Evolutionary conservation across 1,284 basidiomycete species (phyloP).

Genomic region (Phlebopus sp.): DNA sequence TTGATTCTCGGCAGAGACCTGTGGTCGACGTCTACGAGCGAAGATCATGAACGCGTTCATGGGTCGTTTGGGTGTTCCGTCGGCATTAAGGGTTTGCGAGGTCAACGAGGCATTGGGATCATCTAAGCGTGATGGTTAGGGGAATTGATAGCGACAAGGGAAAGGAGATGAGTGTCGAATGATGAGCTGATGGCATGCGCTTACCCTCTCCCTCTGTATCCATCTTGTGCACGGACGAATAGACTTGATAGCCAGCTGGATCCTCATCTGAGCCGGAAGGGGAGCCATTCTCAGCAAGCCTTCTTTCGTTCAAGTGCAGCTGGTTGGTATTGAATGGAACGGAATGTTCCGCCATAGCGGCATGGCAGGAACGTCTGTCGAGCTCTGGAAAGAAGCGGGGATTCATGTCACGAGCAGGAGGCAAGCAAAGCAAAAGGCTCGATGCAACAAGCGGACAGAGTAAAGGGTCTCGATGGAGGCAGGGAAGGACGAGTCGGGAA

Average conservation of each 20-base stretch:
- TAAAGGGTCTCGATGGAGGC: too few species aligned
- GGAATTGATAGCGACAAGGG: too few species aligned
- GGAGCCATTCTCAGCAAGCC: constrained; percentile 42
- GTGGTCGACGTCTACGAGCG: constrained; percentile 73
- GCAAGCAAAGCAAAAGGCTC: constrained; percentile 1
- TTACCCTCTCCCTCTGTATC: constrained; percentile 45
- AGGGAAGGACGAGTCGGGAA: too few species aligned
- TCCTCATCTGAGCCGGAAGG: constrained; percentile 52
- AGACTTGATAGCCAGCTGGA: constrained; percentile 18
- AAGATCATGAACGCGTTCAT: constrained; percentile 93
- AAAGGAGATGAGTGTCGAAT: constrained; percentile 1
- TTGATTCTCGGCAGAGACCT: constrained; percentile 78
- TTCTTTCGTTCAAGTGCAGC: constrained; percentile 14
- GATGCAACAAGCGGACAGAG: not conserved
- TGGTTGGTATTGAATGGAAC: constrained; percentile 16
- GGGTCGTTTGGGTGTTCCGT: constrained; percentile 80
- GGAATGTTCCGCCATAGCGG: constrained; percentile 27
- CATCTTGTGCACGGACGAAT: constrained; percentile 37
- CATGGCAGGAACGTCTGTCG: constrained; percentile 10
- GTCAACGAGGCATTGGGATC: constrained; percentile 57
- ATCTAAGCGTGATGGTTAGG: constrained; percentile 29
- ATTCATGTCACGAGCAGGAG: constrained; percentile 21
- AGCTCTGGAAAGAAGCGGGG: constrained; percentile 23
- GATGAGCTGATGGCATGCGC: constrained; percentile 18
- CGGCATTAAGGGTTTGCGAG: constrained; percentile 73